Evolutionary conservation across 139 green algal species (phyloP).

Genomic region (Asterochloris sp.): DNA sequence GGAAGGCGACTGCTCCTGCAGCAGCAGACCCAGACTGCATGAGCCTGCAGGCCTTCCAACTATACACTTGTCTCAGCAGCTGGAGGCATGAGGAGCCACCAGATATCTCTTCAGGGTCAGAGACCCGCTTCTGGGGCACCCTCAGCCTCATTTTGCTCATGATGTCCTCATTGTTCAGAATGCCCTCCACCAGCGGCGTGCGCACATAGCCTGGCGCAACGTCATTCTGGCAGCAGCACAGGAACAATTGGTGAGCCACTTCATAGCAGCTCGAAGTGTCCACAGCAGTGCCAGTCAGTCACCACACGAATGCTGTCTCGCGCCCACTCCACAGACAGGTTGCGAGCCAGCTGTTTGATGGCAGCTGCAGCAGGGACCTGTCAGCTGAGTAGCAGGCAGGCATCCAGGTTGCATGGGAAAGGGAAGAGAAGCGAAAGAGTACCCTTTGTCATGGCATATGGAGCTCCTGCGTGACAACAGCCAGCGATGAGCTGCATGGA

Average conservation of each 20-base stretch:
- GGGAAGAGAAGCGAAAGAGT: not conserved
- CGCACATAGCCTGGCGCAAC: slow-evolving; percentile 92
- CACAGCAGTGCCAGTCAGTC: too few species aligned
- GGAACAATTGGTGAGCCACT: too few species aligned
- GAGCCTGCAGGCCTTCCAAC: not conserved
- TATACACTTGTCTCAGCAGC: not conserved
- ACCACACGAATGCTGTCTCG: slow-evolving; percentile 68
- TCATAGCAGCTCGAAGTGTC: too few species aligned
- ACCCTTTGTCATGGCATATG: slow-evolving; percentile 87
- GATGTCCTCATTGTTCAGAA: slow-evolving; percentile 48
- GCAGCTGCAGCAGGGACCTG: slow-evolving; percentile 45
- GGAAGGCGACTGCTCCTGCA: slow-evolving; percentile 63
- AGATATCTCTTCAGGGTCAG: slow-evolving; percentile 65
- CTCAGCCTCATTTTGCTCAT: slow-evolving; percentile 54
- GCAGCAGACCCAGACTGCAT: not conserved
- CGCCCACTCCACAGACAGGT: slow-evolving; percentile 88
- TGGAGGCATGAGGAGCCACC: slow-evolving; percentile 2
- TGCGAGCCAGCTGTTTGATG: slow-evolving; percentile 86
- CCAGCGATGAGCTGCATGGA: too few species aligned
- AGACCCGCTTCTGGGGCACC: slow-evolving; percentile 79
- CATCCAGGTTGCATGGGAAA: not conserved
- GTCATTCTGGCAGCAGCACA: slow-evolving; percentile 36
- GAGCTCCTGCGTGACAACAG: slow-evolving; percentile 25
- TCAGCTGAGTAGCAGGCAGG: not conserved
- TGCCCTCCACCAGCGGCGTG: slow-evolving; percentile 63